Evolutionary conservation across 129 eudicot genomes (phyloP), one percentile per base, ranked within the genome.

Genomic region (Rutidosis leptorrhynchoides): DNA sequence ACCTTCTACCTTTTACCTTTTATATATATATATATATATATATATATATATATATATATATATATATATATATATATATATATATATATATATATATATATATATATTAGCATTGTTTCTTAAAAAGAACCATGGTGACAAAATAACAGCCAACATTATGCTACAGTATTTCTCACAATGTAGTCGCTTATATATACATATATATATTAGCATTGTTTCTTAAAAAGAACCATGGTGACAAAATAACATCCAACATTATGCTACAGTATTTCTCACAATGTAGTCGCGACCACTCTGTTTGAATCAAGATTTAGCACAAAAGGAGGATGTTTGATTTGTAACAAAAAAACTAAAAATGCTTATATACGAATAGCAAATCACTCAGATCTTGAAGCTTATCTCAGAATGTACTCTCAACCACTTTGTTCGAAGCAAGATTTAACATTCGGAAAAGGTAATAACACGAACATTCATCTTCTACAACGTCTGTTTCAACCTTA

Each of bases 291-390:
- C n/a, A n/a, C n/a, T n/a, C n/a, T n/a, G n/a, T n/a, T n/a, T n/a
- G n/a, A n/a, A n/a, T n/a, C n/a, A n/a, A n/a, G 56, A 49, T 21
- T 49, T 49, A n/a, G n/a, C 56, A 52, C 58, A 52, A 15, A 14
- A 37, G 3, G 45, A 10, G 45, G 45, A 2, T 37, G 45, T 37
- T 37, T 37, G 4, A 37, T 37, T 11, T 2, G 45, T 37, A 10
- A 37, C 45, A 37, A 37, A 37, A 11, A 1, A 37, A 37, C 10
- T 37, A 37, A 11, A 35, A 67, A 51, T 17, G 46, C 30, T 68
- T 15, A n/a, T n/a, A n/a, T n/a, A 32, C 63, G 32, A n/a, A n/a
- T 37, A 25, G 10, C 27, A 15, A 65, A 23, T 45, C 72, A 54
- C 64, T 10, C 45, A n/a, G 16, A 37, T 32, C 5, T 20, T 2